A percentile compares a stretch with the other conserved stretches of the same genome.
phyloP scores from a whole-genome alignment of 2,329 filamentous ascomycete genomes.

The Alternaria rosae region DNA sequence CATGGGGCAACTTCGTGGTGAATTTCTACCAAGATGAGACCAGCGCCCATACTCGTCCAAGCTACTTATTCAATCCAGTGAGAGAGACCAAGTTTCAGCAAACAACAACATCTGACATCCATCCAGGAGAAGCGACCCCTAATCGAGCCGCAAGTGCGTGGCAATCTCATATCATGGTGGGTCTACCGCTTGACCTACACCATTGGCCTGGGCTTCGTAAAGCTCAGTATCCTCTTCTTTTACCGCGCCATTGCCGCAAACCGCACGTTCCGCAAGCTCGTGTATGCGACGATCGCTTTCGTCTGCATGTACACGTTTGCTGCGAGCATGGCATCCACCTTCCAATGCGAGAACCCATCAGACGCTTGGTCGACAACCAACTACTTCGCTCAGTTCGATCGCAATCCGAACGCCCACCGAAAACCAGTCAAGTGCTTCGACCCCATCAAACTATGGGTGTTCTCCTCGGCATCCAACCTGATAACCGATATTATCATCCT shows the following conservation, averaged over 20 bases:
- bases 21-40: constrained; percentile 47
- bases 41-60: constrained; percentile 35
- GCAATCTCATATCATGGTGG: constrained; percentile 45
- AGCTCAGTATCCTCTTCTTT: constrained; percentile 45
- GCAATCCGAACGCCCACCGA: constrained; percentile 24
- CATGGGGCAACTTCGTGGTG: constrained; percentile 47
- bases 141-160: constrained; percentile 31
- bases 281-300: constrained; percentile 40
- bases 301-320: constrained; percentile 42
- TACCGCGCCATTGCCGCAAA: constrained; percentile 48
- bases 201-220: constrained; percentile 42
- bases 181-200: constrained; percentile 44
- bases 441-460: constrained; percentile 40
- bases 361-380: constrained; percentile 36
- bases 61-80: constrained; percentile 39
- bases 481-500: constrained; percentile 55
- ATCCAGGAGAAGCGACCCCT: constrained; percentile 38
- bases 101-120: constrained; percentile 10
- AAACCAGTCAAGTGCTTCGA: constrained; percentile 40
- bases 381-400: constrained; percentile 44
- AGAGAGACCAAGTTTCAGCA: background rate
- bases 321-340: constrained; percentile 36
- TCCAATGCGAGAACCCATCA: constrained; percentile 44
- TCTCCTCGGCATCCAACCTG: constrained; percentile 53
- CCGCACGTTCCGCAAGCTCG: constrained; percentile 37